Percentiles rank a stretch among this genome's conserved stretches.
These are phyloP conservation scores for Nitzschia palea DNA, from an alignment of 108 stramenopile species.

Conservation along the genomic window DNA sequence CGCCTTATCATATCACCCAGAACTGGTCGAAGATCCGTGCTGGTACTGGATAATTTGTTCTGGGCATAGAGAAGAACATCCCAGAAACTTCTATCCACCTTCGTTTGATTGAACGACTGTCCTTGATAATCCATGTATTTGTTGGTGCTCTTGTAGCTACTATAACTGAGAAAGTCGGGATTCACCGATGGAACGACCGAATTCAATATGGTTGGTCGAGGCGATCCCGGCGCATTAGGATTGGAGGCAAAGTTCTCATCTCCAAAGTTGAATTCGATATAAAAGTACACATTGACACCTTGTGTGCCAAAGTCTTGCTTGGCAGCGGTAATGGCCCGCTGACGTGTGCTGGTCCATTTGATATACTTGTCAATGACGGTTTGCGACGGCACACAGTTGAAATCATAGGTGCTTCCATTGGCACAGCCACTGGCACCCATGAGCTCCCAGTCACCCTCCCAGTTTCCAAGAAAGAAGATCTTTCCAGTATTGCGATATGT, in stretches of 20 bases:
- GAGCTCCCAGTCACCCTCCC: conserved; percentile 13
- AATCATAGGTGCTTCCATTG: background rate
- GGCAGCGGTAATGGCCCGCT: conserved; percentile 4
- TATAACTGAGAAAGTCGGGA: conserved; percentile 11
- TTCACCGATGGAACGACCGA: conserved; percentile 10
- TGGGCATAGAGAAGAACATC: conserved; percentile 2
- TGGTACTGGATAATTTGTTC: background rate
- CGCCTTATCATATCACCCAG: background rate
- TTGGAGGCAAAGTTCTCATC: conserved; percentile 4
- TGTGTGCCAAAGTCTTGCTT: background rate
- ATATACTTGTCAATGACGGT: background rate
- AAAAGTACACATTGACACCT: conserved; percentile 3
- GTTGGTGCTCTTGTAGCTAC: conserved; percentile 14
- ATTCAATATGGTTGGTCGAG: conserved; percentile 4
- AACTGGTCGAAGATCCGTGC: background rate
- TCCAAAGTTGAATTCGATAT: conserved; percentile 17
- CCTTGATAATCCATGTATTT: background rate
- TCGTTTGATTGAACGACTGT: background rate
- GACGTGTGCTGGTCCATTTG: background rate
- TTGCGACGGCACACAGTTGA: background rate
- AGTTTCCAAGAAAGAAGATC: conserved; percentile 10
- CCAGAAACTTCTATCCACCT: conserved; percentile 2
- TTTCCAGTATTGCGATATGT: background rate
- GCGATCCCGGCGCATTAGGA: background rate
- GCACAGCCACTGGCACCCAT: conserved; percentile 6